phyloP scores from a whole-genome alignment of 345 rosid species.

The Sonneratia alba region DNA sequence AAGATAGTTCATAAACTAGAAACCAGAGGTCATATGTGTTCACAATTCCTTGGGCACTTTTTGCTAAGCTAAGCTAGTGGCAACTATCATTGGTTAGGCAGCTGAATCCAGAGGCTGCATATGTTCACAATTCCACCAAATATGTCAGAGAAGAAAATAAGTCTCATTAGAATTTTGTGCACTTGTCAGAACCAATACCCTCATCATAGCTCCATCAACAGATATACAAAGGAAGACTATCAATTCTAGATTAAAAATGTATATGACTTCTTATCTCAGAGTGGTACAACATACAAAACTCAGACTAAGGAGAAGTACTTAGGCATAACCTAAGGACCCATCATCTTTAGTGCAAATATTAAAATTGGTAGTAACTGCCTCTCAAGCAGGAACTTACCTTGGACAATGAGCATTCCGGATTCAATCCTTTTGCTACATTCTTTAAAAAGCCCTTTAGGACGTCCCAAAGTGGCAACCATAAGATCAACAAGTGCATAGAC shows the following conservation, averaged over 20 bases:
- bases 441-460: conserved; percentile 90
- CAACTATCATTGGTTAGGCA: neutral
- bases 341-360: neutral
- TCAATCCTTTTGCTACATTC: conserved; percentile 88
- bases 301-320: neutral
- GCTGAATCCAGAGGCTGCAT: neutral
- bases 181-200: neutral
- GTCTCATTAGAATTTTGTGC: neutral
- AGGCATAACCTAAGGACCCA: neutral
- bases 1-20: neutral
- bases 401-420: conserved; percentile 67
- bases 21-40: neutral
- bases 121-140: neutral
- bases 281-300: neutral
- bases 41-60: neutral
- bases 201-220: neutral
- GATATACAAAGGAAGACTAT: neutral
- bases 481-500: conserved; percentile 85
- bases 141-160: neutral
- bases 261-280: neutral
- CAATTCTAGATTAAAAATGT: neutral
- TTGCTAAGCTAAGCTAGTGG: neutral
- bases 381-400: conserved; percentile 33
- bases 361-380: neutral
- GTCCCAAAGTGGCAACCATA: conserved; percentile 76